Conservation (phyloP, 495 filamentous ascomycete genomes). For the Saxispiralis lemnorum region DNA sequence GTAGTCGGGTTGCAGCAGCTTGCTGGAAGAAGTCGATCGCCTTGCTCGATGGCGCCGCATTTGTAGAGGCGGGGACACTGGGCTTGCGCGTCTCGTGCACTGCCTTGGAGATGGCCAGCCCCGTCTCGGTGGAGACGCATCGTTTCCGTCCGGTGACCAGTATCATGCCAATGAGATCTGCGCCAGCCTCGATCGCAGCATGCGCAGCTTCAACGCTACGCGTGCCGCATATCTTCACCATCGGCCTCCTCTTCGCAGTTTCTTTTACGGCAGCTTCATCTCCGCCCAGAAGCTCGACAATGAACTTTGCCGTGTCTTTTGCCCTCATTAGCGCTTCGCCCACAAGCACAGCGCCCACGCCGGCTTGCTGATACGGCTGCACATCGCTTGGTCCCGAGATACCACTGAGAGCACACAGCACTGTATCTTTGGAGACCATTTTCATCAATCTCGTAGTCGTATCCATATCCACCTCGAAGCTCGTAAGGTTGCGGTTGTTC, state of each 20-base stretch:
- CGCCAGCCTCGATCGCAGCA: slow-evolving; percentile 68
- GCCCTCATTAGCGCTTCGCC: slow-evolving; percentile 94
- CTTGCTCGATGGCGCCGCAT: neutral
- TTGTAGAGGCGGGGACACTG: neutral
- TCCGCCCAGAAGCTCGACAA: slow-evolving; percentile 58
- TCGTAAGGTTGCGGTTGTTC: slow-evolving; percentile 91
- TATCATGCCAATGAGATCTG: slow-evolving; percentile 86
- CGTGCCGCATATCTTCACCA: slow-evolving; percentile 97
- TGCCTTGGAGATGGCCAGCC: slow-evolving; percentile 58
- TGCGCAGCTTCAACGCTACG: slow-evolving; percentile 63
- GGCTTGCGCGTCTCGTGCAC: slow-evolving; percentile 40
- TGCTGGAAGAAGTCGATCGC: slow-evolving; percentile 48
- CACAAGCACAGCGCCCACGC: slow-evolving; percentile 82
- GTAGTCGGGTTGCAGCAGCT: slow-evolving; percentile 30
- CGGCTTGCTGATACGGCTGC: slow-evolving; percentile 66
- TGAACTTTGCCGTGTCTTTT: slow-evolving; percentile 57
- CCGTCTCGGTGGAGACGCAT: slow-evolving; percentile 56
- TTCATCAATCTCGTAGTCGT: slow-evolving; percentile 83
- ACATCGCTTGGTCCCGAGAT: slow-evolving; percentile 87
- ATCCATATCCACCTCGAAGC: slow-evolving; percentile 87
- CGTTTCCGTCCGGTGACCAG: slow-evolving; percentile 66
- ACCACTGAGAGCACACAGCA: slow-evolving; percentile 86
- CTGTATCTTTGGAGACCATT: slow-evolving; percentile 66
- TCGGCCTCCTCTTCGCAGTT: slow-evolving; percentile 19
- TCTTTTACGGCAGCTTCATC: slow-evolving; percentile 6